phyloP scores from a whole-genome alignment of 805 yeast species.

The Yarrowia sp. region DNA sequence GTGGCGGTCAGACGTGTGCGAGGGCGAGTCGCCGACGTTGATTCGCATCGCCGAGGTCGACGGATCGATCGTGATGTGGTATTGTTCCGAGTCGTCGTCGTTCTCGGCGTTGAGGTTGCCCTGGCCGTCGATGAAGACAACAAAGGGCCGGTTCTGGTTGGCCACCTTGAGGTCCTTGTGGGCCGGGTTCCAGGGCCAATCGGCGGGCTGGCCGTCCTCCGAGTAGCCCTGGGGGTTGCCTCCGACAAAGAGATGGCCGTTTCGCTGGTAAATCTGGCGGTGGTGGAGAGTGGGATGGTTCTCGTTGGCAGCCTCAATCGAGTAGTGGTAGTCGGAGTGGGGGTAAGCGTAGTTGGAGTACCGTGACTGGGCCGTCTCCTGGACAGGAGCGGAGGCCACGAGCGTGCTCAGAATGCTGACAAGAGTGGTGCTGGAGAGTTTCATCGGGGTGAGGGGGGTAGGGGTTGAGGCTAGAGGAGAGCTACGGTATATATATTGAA shows the following conservation, averaged over 20 bases:
- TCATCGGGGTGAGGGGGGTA: not conserved
- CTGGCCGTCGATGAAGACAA: slow-evolving; percentile 16
- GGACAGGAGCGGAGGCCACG: slow-evolving; percentile 7
- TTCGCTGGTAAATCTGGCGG: slow-evolving; percentile 28
- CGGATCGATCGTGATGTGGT: slow-evolving; percentile 17
- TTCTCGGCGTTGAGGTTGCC: slow-evolving; percentile 35
- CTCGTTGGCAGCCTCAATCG: slow-evolving; percentile 24
- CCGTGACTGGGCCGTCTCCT: slow-evolving; percentile 1
- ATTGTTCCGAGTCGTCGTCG: slow-evolving; percentile 17
- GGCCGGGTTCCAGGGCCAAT: slow-evolving; percentile 34
- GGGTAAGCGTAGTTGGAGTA: slow-evolving; percentile 26
- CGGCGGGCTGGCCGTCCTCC: slow-evolving; percentile 33
- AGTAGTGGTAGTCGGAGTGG: slow-evolving; percentile 17
- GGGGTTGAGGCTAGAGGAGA: no score
- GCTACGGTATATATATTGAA: no score
- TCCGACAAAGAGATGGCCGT: slow-evolving; percentile 25
- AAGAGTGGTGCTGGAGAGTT: slow-evolving; percentile 9
- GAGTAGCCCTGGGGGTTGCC: slow-evolving; percentile 34
- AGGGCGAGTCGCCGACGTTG: slow-evolving; percentile 28
- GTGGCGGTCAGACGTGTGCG: slow-evolving; percentile 20
- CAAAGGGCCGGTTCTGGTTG: slow-evolving; percentile 33
- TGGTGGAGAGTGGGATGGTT: slow-evolving; percentile 27
- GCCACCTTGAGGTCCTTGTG: slow-evolving; percentile 13
- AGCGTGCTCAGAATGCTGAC: slow-evolving; percentile 5
- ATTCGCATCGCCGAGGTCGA: slow-evolving; percentile 21